Percentiles rank a stretch among this genome's conserved stretches.
Evolutionary conservation across 371 early-diverging fungal species (phyloP).

Genomic region (Funneliformis caledonium): DNA sequence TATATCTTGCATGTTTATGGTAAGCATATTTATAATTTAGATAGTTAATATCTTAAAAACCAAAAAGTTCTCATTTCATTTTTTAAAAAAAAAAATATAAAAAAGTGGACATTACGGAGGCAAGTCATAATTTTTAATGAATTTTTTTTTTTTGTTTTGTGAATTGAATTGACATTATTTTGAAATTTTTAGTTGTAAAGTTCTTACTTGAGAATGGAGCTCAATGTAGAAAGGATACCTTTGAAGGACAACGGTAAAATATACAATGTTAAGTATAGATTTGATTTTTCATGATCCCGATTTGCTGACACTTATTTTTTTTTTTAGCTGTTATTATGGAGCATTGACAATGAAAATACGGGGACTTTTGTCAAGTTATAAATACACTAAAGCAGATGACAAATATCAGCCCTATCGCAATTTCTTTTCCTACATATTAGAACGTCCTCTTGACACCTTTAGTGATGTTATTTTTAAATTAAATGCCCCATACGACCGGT

Average conservation of each 20-base stretch:
- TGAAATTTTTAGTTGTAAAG: constrained; percentile 40
- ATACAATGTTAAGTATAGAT: not conserved
- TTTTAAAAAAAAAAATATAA: too few species aligned
- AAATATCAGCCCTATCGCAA: constrained; percentile 50
- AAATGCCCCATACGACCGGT: not conserved
- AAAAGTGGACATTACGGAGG: constrained; percentile 25
- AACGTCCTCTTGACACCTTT: constrained; percentile 40
- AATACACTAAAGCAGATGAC: constrained; percentile 51
- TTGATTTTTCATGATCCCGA: not conserved
- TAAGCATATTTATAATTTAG: not conserved
- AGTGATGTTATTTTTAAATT: constrained; percentile 48
- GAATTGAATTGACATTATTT: constrained; percentile 25
- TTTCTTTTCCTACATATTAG: constrained; percentile 45
- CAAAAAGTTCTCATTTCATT: too few species aligned
- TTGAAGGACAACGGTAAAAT: constrained; percentile 46
- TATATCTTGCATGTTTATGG: constrained; percentile 52
- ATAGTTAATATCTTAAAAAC: not conserved
- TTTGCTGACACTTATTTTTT: not conserved
- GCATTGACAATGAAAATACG: constrained; percentile 49
- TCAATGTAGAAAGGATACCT: constrained; percentile 51
- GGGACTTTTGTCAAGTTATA: constrained; percentile 48
- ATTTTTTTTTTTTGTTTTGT: not conserved
- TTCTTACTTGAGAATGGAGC: constrained; percentile 48
- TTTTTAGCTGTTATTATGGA: constrained; percentile 52
- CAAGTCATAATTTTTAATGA: not conserved